Evolutionary conservation across 805 yeast genomes (phyloP), one percentile per base, ranked within the genome.

Genomic region (Candida chauliodis): DNA sequence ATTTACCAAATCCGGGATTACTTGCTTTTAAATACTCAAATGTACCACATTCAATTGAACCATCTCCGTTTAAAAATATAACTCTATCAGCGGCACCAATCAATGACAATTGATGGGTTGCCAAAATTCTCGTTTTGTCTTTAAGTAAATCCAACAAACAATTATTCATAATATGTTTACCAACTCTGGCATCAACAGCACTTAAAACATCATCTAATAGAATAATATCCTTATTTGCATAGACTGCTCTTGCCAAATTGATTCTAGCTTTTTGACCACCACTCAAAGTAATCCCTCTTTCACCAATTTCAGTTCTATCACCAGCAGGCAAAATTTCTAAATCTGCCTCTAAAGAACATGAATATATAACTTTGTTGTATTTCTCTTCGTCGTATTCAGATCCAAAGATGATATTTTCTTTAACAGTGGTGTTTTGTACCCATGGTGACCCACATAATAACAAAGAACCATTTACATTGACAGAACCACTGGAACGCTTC

Each of bases 231-330:
- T 41, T 45, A 38, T 56, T 44, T 10, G 58, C 53, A 45, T 61
- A 61, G n/a, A 62, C 63, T 6, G 68, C 58, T 41, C 68, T 48
- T 3, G 68, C 68, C 26, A 62, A 53, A 42, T 58, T 59, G 39
- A 61, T 53, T 43, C 66, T 46, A 2, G 68, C 66, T 40, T 61
- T 61, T 46, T 62, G 68, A 21, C 68, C 68, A 11, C 68, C 68
- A 13, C 65, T 58, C 30, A 62, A 53, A 0, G 66, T 62, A 16
- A 62, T 57, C 36, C 68, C 68, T 32, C 63, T 45, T 45, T 62
- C 66, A 43, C 68, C 68, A 41, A 62, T 57, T 45, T 62, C 66
- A 14, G 68, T 60, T 22, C 50, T 37, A 42, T 61, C 67, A 34
- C 66, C 65, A 22, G 61, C 65, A 3, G 61, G 61, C 28, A 61